phyloP scores from a whole-genome alignment of 208 protist species.

The Leishmania tarentolae region DNA sequence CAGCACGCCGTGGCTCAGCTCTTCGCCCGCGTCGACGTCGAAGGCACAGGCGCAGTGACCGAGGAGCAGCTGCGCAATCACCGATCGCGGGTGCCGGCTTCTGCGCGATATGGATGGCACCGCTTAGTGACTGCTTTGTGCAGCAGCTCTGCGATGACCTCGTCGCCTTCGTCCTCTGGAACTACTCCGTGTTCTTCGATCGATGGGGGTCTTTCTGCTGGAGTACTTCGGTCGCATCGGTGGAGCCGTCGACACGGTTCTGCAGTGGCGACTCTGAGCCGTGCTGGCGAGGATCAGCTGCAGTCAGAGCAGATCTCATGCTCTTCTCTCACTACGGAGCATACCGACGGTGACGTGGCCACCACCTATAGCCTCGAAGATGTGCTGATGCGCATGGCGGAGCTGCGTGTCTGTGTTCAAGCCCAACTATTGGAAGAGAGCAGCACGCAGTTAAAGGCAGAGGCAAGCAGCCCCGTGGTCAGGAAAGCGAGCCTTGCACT shows the following conservation, averaged over 20 bases:
- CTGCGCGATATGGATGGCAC: conserved; percentile 32
- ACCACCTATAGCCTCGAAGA: conserved; percentile 15
- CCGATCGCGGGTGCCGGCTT: conserved; percentile 23
- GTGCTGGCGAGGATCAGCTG: not conserved
- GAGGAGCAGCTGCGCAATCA: conserved; percentile 36
- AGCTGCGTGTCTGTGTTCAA: conserved; percentile 32
- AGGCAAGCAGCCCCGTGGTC: not conserved
- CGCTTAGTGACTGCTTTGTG: conserved; percentile 35
- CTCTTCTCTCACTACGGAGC: conserved; percentile 20
- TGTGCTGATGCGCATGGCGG: conserved; percentile 18
- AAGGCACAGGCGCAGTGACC: conserved; percentile 15
- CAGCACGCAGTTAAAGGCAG: not conserved
- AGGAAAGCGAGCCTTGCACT: not conserved
- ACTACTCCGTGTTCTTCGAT: not conserved
- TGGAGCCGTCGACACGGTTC: conserved; percentile 13
- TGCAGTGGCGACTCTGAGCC: not conserved
- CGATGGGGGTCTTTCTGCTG: conserved; percentile 9
- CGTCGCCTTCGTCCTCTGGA: not conserved
- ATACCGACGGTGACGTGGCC: conserved; percentile 19
- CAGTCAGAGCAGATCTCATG: not conserved
- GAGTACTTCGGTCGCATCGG: conserved; percentile 25
- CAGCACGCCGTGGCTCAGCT: conserved; percentile 35
- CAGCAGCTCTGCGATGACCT: not conserved
- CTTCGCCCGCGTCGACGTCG: conserved; percentile 12
- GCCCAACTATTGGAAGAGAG: conserved; percentile 23